Evolutionary conservation across 495 filamentous ascomycete species (phyloP).

Genomic region (Lophium mytilinum): DNA sequence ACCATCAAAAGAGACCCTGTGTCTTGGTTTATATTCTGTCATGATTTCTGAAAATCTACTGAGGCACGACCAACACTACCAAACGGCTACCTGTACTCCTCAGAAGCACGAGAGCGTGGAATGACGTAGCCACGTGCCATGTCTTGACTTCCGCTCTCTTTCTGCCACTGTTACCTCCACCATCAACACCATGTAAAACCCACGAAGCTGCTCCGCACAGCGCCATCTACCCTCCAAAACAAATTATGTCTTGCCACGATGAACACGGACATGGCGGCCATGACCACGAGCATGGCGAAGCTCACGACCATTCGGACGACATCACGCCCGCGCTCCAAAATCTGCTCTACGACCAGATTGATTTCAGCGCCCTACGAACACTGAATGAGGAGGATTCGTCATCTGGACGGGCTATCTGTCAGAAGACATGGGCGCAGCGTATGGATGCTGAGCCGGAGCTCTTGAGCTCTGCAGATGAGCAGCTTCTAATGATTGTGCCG

Average conservation of each 20-base stretch:
- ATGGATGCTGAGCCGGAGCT: constrained; percentile 63
- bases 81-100: too few species aligned
- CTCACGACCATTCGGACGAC: constrained; percentile 82
- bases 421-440: constrained; percentile 84
- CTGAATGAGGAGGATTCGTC: constrained; percentile 67
- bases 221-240: neutral
- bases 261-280: constrained; percentile 34
- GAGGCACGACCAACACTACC: too few species aligned
- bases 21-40: too few species aligned
- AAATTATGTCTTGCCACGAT: constrained; percentile 14
- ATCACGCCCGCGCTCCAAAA: constrained; percentile 80
- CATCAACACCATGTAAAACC: neutral
- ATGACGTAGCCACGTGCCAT: too few species aligned
- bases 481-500: constrained; percentile 88
- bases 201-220: neutral
- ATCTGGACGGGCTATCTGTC: constrained; percentile 65
- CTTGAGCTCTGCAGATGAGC: constrained; percentile 80
- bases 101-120: too few species aligned
- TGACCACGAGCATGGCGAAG: constrained; percentile 35
- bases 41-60: too few species aligned
- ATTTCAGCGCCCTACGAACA: constrained; percentile 77
- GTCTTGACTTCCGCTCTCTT: too few species aligned
- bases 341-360: constrained; percentile 81
- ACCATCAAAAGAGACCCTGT: too few species aligned
- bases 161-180: neutral